A percentile compares a stretch with the other conserved stretches of the same genome.
phyloP scores from a whole-genome alignment of 1,284 basidiomycete species.

The Neolentinus lepideus region DNA sequence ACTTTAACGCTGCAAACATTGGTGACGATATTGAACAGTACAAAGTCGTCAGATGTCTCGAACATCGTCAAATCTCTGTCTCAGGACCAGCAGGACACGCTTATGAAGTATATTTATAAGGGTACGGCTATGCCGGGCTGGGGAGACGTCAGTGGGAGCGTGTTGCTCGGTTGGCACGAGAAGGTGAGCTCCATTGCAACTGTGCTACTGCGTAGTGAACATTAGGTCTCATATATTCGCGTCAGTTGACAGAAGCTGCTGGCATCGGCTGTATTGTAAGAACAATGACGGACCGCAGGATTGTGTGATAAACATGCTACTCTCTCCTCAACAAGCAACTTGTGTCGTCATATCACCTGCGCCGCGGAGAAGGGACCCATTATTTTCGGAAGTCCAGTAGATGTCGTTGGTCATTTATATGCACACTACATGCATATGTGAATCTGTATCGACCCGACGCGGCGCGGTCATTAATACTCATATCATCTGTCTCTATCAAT shows the following conservation, averaged over 20 bases:
- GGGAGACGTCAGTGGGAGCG: slow-evolving; percentile 83
- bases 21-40: slow-evolving; percentile 93
- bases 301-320: slow-evolving; percentile 43
- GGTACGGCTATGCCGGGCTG: slow-evolving; percentile 82
- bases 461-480: too few relatives aligned
- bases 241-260: slow-evolving; percentile 88
- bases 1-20: slow-evolving; percentile 76
- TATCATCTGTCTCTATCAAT: too few relatives aligned
- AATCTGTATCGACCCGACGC: too few relatives aligned
- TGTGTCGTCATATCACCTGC: too few relatives aligned
- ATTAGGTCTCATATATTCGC: slow-evolving; percentile 7
- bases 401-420: too few relatives aligned
- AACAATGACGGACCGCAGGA: slow-evolving; percentile 92
- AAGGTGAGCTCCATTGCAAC: slow-evolving; percentile 51
- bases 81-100: slow-evolving; percentile 79
- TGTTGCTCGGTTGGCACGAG: slow-evolving; percentile 92
- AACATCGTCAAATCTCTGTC: slow-evolving; percentile 69
- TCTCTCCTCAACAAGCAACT: too few relatives aligned
- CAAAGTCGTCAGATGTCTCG: slow-evolving; percentile 86
- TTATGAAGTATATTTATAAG: slow-evolving; percentile 99
- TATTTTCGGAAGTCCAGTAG: too few relatives aligned
- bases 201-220: neutral
- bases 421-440: too few relatives aligned
- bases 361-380: too few relatives aligned
- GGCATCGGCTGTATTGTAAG: slow-evolving; percentile 96